Percentiles rank a stretch among this genome's conserved stretches.
Conservation (phyloP, 169 alveolate genomes). For the Plasmodium malariae region DNA sequence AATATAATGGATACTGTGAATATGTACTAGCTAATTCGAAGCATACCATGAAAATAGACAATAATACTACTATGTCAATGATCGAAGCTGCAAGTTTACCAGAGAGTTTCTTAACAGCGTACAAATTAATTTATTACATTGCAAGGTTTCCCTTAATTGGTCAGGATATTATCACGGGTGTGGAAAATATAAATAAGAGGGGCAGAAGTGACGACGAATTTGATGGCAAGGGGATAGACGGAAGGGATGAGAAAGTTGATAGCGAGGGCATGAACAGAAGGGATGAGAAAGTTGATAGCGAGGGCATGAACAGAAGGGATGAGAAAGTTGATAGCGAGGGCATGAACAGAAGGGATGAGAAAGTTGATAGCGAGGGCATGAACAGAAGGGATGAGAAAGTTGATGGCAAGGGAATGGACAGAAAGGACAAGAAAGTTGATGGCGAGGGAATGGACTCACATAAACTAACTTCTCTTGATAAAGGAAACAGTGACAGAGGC, state of each 20-base stretch:
- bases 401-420: background rate
- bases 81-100: conserved; percentile 21
- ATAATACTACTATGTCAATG: background rate
- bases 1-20: conserved; percentile 33
- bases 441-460: background rate
- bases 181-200: background rate
- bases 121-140: conserved; percentile 11
- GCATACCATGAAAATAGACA: conserved; percentile 21
- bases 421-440: no score
- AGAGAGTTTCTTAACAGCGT: conserved; percentile 26
- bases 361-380: background rate
- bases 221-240: no score
- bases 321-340: background rate
- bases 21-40: conserved; percentile 19
- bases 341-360: background rate
- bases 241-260: no score
- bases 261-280: background rate
- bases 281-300: no score
- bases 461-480: no score
- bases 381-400: background rate
- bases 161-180: background rate
- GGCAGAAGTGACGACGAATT: background rate
- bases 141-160: conserved; percentile 9
- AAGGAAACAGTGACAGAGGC: background rate
- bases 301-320: background rate